Conservation (phyloP, 192 early-diverging fungal species). For the Gryganskiella cystojenkinii region DNA sequence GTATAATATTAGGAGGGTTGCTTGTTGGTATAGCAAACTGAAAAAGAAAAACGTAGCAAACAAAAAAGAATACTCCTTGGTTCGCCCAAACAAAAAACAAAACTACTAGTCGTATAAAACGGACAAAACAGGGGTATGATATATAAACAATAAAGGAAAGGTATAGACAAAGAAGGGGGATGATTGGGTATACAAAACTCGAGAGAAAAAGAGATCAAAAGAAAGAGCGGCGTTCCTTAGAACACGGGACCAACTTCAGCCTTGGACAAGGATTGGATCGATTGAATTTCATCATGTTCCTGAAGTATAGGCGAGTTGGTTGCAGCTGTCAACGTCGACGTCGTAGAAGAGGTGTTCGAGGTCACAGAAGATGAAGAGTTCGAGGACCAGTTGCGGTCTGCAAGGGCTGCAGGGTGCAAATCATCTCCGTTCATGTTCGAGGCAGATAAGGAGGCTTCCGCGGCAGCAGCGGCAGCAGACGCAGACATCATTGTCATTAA, state of each 20-base stretch:
- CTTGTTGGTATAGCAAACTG: too few species aligned
- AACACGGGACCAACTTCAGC: slow-evolving; percentile 43
- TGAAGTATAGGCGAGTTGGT: slow-evolving; percentile 31
- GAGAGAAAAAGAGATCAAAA: neutral
- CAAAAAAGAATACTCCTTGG: too few species aligned
- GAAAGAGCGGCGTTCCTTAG: slow-evolving; percentile 13
- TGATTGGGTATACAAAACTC: neutral
- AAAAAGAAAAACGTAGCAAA: too few species aligned
- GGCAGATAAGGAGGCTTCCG: neutral
- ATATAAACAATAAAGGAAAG: neutral
- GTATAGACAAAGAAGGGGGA: neutral
- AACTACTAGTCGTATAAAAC: too few species aligned
- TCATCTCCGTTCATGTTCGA: neutral
- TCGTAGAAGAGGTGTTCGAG: slow-evolving; percentile 9
- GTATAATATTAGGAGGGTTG: too few species aligned
- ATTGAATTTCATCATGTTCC: slow-evolving; percentile 7
- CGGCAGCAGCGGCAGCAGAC: slow-evolving; percentile 1
- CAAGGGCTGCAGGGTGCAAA: neutral
- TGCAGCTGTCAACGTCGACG: slow-evolving; percentile 9
- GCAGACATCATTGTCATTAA: slow-evolving; percentile 1
- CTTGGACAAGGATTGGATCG: slow-evolving; percentile 26
- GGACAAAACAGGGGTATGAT: neutral
- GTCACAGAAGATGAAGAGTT: slow-evolving; percentile 28
- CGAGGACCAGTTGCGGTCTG: slow-evolving; percentile 27
- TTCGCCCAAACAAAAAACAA: too few species aligned